These are phyloP conservation scores for Heimioporus sp. DNA, from an alignment of 768 basidiomycete species.

Conservation along the genomic window DNA sequence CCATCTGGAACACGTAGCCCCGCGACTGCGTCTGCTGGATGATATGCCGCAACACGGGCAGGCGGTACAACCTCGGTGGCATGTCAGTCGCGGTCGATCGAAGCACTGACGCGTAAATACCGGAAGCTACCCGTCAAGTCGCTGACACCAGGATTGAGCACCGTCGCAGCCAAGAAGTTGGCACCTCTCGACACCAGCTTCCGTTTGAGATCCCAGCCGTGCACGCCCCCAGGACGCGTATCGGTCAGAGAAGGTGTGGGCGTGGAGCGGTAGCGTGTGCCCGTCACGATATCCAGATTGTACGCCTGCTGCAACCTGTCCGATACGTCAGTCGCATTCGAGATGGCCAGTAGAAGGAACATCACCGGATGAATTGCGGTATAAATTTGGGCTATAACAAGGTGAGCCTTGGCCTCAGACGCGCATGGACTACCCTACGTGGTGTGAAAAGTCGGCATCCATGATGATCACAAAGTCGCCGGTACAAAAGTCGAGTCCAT, in stretches of 20 bases:
- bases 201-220: slow-evolving; percentile 91
- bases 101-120: slow-evolving; percentile 38
- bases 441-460: slow-evolving; percentile 97
- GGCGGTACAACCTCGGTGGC: slow-evolving; percentile 63
- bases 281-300: slow-evolving; percentile 91
- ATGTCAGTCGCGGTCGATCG: background rate
- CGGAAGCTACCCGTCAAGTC: slow-evolving; percentile 91
- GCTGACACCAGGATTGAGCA: slow-evolving; percentile 81
- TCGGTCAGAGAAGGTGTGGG: slow-evolving; percentile 54
- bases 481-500: slow-evolving; percentile 84
- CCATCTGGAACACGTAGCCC: slow-evolving; percentile 98
- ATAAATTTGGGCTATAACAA: slow-evolving; percentile 84
- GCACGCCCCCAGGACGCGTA: slow-evolving; percentile 78
- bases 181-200: slow-evolving; percentile 88
- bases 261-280: slow-evolving; percentile 77
- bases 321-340: slow-evolving; percentile 1
- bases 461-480: slow-evolving; percentile 96
- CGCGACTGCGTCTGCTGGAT: slow-evolving; percentile 83
- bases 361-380: slow-evolving; percentile 83
- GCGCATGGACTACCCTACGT: slow-evolving; percentile 50
- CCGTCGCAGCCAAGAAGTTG: slow-evolving; percentile 86
- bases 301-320: slow-evolving; percentile 76
- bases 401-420: background rate
- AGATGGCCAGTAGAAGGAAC: background rate
- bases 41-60: slow-evolving; percentile 74